Conservation (phyloP, 208 protist species). For the Tritrichomonas foetus region DNA sequence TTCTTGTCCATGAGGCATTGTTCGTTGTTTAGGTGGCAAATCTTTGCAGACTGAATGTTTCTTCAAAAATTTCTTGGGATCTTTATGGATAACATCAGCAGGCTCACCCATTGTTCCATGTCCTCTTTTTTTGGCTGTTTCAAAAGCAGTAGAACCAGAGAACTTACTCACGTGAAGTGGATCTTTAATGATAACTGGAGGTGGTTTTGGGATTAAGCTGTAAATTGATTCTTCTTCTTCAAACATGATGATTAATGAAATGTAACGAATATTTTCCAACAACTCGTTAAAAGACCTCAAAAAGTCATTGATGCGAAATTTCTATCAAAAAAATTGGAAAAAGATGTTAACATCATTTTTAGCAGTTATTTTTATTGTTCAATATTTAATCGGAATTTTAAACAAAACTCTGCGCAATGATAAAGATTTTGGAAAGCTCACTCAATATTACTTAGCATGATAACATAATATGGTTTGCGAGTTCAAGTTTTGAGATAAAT, state of each 20-base stretch:
- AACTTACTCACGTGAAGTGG: slow-evolving; percentile 32
- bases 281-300: no score
- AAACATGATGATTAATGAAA: background rate
- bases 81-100: background rate
- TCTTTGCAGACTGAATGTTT: background rate
- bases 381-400: no score
- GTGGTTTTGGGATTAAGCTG: slow-evolving; percentile 27
- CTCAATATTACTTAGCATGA: no score
- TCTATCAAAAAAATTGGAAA: no score
- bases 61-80: background rate
- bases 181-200: background rate
- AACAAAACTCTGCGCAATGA: no score
- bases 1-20: background rate
- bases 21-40: background rate
- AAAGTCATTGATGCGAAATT: no score
- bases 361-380: no score
- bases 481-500: no score
- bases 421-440: no score
- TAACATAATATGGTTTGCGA: no score
- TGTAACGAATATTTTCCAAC: no score
- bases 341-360: no score
- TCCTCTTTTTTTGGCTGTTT: background rate
- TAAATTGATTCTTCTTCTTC: slow-evolving; percentile 16
- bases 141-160: background rate
- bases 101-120: background rate